Evolutionary conservation across 768 basidiomycete genomes (phyloP).

Genomic region (Suillus variegatus): DNA sequence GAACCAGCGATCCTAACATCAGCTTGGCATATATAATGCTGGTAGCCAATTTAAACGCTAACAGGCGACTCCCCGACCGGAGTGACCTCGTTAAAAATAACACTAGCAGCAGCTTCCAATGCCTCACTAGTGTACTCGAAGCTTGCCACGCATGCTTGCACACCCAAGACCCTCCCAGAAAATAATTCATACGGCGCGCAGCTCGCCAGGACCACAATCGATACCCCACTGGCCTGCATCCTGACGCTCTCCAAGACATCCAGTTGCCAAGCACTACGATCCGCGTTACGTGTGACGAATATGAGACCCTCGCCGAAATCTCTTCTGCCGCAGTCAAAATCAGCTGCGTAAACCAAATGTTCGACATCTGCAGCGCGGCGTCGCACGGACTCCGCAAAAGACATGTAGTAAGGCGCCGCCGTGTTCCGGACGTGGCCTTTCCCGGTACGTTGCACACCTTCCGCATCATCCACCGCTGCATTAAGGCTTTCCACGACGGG

Average conservation of each 20-base stretch:
- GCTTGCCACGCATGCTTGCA: conserved; percentile 45
- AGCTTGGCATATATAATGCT: too few relatives aligned
- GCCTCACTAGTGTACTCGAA: conserved; percentile 62
- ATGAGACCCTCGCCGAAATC: conserved; percentile 25
- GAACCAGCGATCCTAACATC: too few relatives aligned
- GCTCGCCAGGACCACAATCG: conserved; percentile 55
- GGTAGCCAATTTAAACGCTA: neutral
- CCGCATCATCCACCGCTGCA: conserved; percentile 60
- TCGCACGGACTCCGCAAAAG: conserved; percentile 45
- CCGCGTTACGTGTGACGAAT: conserved; percentile 61
- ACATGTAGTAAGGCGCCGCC: conserved; percentile 54
- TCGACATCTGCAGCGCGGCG: conserved; percentile 30
- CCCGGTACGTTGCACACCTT: conserved; percentile 42
- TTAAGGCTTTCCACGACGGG: conserved; percentile 61
- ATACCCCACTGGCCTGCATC: conserved; percentile 18
- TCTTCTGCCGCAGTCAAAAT: conserved; percentile 5
- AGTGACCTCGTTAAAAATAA: conserved; percentile 41
- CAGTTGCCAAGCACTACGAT: conserved; percentile 54
- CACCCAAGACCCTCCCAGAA: conserved; percentile 21
- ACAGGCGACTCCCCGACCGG: neutral
- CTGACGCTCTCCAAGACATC: conserved; percentile 36
- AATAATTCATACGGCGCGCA: conserved; percentile 69
- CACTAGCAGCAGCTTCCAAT: conserved; percentile 43
- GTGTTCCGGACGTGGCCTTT: conserved; percentile 54
- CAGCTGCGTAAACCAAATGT: conserved; percentile 49